Evolutionary conservation across 1,284 basidiomycete species (phyloP), one percentile per base, ranked within the genome.

Genomic region (Pisolithus thermaeus): DNA sequence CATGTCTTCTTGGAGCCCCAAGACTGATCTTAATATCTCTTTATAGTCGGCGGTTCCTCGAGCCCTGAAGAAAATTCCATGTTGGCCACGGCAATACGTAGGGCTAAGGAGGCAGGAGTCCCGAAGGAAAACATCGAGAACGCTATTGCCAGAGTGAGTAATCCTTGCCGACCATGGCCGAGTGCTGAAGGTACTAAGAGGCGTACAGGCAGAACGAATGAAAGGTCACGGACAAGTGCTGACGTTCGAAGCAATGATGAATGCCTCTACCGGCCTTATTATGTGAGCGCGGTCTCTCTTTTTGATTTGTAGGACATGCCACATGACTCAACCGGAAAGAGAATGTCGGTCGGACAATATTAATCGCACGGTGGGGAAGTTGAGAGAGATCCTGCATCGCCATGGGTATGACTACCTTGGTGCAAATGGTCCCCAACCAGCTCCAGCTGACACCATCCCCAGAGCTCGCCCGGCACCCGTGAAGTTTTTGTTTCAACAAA

Each of bases 101-200:
- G 78, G 50, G 82, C 83, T 0, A 85, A 78, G 62, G 75, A 81
- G 0, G 71, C 74, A 38, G 86, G 87, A 35, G 79, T 92, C 37
- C 90, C 90, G 0, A 92, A 83, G 61, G 80, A 85, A 38, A 90
- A 87, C 61, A 81, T 92, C 4, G 85, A 87, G 60, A 80, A 75
- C 37, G 84, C 87, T 0, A 70, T 92, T 47, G 77, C 75, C 18
- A 82, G 79, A 72, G 90, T 87, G 58, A 42, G 70, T 59, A 3
- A 32, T 23, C 16, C 36, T 20, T 40, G 32, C 36, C 40, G 22
- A 14, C 22, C 37, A 44, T 38, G 16, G 35, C 47, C 16, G 27
- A 36, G 42, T 3, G 16, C 41, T 40, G 35, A 28, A 35, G 18
- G 46, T 45, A 22, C 45, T 18, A 32, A 42, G 40, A 32, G 11